These are phyloP conservation scores for Gypsophila paniculata DNA, from an alignment of 179 eudicot species.

Conservation along the genomic window DNA sequence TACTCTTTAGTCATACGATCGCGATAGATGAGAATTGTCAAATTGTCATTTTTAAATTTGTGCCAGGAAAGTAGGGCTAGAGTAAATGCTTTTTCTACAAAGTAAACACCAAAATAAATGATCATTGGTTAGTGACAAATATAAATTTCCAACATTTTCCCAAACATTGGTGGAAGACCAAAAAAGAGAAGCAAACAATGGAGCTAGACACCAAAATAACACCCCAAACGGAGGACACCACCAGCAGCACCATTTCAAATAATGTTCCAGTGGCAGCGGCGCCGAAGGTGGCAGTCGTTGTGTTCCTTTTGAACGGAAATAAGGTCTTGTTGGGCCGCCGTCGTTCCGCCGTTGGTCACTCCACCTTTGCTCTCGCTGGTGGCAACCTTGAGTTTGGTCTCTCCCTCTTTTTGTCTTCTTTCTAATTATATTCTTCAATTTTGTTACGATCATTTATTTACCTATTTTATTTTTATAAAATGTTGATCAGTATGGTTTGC, in stretches of 20 bases:
- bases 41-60: too few relatives aligned
- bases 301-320: slow-evolving; percentile 47
- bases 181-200: background rate
- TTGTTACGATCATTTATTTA: too few relatives aligned
- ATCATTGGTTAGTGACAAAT: too few relatives aligned
- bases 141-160: too few relatives aligned
- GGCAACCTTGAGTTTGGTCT: slow-evolving; percentile 82
- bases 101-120: too few relatives aligned
- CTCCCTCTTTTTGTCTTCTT: background rate
- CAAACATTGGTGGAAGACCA: background rate
- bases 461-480: too few relatives aligned
- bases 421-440: too few relatives aligned
- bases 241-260: background rate
- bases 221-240: background rate
- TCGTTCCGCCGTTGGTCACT: slow-evolving; percentile 58
- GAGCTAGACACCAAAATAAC: background rate
- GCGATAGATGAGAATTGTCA: too few relatives aligned
- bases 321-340: slow-evolving; percentile 73
- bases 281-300: slow-evolving; percentile 70
- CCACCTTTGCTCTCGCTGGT: slow-evolving; percentile 81
- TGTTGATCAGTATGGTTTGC: too few relatives aligned
- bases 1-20: too few relatives aligned
- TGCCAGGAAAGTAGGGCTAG: too few relatives aligned
- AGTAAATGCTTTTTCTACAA: too few relatives aligned
- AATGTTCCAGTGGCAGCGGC: slow-evolving; percentile 1